Conservation (phyloP, 768 basidiomycete species). For the Cyathus striatus region DNA sequence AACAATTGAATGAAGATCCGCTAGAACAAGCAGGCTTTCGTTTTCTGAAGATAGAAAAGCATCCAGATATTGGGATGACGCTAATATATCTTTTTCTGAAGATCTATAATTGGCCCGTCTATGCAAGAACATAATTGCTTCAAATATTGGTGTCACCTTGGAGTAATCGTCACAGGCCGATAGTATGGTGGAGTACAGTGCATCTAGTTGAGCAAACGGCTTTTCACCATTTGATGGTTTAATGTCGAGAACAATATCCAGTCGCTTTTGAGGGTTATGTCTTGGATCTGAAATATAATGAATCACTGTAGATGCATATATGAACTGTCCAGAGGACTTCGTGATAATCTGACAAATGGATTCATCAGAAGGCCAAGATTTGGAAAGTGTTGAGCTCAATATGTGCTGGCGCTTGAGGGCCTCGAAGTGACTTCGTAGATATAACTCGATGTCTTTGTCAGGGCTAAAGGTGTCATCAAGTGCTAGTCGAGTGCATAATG, state of each 20-base stretch:
- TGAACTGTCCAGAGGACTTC: slow-evolving; percentile 3
- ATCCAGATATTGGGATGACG: too few species aligned
- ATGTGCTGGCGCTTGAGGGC: neutral
- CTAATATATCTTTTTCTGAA: too few species aligned
- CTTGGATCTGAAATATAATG: slow-evolving; percentile 1
- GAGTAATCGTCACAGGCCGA: slow-evolving; percentile 1
- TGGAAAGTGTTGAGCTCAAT: neutral
- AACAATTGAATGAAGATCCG: too few species aligned
- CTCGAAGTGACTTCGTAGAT: neutral
- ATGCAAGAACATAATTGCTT: too few species aligned
- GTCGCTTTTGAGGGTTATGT: neutral
- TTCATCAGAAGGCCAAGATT: slow-evolving; percentile 5
- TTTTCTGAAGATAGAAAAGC: too few species aligned
- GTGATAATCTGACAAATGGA: slow-evolving; percentile 2
- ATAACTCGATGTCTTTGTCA: neutral
- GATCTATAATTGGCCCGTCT: too few species aligned
- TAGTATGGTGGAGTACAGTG: neutral
- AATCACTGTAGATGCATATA: slow-evolving; percentile 3
- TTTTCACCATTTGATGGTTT: neutral
- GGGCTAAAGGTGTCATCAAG: too few species aligned
- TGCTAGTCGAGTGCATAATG: too few species aligned
- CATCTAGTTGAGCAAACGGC: neutral
- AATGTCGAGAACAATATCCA: neutral
- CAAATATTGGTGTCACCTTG: too few species aligned
- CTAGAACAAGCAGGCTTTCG: too few species aligned